phyloP scores from a whole-genome alignment of 371 early-diverging fungal genomes.

The Syncephalastrum racemosum region DNA sequence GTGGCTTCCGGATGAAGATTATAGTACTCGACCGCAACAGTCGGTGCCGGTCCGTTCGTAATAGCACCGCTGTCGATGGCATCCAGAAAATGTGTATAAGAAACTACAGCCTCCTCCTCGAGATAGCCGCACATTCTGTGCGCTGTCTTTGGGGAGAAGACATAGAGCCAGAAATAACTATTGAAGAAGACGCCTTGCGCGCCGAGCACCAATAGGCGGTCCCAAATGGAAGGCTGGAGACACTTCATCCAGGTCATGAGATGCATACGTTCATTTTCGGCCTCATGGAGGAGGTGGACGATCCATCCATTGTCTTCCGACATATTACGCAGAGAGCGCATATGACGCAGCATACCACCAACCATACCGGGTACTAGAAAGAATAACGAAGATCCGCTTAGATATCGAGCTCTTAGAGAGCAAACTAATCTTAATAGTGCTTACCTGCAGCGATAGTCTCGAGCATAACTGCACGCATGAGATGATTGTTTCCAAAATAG shows the following conservation, averaged over 20 bases:
- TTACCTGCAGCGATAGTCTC: slow-evolving; percentile 80
- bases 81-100: slow-evolving; percentile 85
- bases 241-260: slow-evolving; percentile 84
- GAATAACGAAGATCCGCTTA: background rate
- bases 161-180: slow-evolving; percentile 80
- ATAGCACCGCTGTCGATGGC: slow-evolving; percentile 82
- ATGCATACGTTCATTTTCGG: slow-evolving; percentile 81
- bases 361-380: slow-evolving; percentile 87
- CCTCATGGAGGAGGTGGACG: slow-evolving; percentile 80
- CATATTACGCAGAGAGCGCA: slow-evolving; percentile 80
- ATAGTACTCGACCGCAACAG: slow-evolving; percentile 71
- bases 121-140: slow-evolving; percentile 81
- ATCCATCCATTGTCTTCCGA: slow-evolving; percentile 90
- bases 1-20: slow-evolving; percentile 77
- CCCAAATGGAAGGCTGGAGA: slow-evolving; percentile 60
- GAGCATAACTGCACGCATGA: slow-evolving; percentile 83
- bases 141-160: slow-evolving; percentile 77
- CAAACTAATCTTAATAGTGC: slow-evolving; percentile 1
- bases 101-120: slow-evolving; percentile 93
- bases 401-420: too few species aligned
- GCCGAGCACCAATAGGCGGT: slow-evolving; percentile 62
- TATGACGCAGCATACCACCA: slow-evolving; percentile 84
- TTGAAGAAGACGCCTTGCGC: slow-evolving; percentile 90
- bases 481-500: slow-evolving; percentile 78
- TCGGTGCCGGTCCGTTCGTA: slow-evolving; percentile 63